Conservation (phyloP, 495 filamentous ascomycete species). For the Lophiotrema nucula region DNA sequence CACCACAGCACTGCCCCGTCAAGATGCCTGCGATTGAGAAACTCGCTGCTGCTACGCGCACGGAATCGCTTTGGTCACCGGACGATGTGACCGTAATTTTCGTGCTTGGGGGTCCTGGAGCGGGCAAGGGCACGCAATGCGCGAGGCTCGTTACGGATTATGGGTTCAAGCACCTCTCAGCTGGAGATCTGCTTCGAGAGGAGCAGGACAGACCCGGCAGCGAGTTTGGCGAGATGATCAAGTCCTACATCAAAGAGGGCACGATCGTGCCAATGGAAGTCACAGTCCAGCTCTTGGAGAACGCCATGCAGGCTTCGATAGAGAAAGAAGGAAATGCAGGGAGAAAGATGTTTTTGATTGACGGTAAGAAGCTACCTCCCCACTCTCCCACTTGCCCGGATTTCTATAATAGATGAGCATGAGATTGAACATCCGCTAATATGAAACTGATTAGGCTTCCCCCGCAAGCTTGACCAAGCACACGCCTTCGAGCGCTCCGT, state of each 20-base stretch:
- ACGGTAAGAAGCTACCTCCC: slow-evolving; percentile 47
- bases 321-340: slow-evolving; percentile 31
- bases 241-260: slow-evolving; percentile 84
- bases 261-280: slow-evolving; percentile 98
- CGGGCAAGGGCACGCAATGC: slow-evolving; percentile 86
- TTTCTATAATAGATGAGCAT: neutral
- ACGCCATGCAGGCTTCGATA: slow-evolving; percentile 75
- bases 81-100: slow-evolving; percentile 81
- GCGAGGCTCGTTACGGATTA: slow-evolving; percentile 83
- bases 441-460: slow-evolving; percentile 62
- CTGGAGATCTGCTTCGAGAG: slow-evolving; percentile 88
- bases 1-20: slow-evolving; percentile 4
- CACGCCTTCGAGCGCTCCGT: slow-evolving; percentile 88
- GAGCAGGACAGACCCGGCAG: slow-evolving; percentile 84
- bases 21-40: slow-evolving; percentile 49
- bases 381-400: neutral
- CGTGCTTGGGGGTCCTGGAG: slow-evolving; percentile 76
- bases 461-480: slow-evolving; percentile 95
- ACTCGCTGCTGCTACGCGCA: slow-evolving; percentile 52
- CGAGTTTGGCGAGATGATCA: slow-evolving; percentile 88
- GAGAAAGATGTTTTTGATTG: slow-evolving; percentile 75
- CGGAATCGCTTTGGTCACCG: slow-evolving; percentile 75
- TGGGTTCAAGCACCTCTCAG: slow-evolving; percentile 87
- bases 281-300: slow-evolving; percentile 88
- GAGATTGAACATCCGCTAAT: neutral